These are phyloP conservation scores for Phytophthora lateralis DNA, from an alignment of 352 stramenopile genomes.

Conservation along the genomic window DNA sequence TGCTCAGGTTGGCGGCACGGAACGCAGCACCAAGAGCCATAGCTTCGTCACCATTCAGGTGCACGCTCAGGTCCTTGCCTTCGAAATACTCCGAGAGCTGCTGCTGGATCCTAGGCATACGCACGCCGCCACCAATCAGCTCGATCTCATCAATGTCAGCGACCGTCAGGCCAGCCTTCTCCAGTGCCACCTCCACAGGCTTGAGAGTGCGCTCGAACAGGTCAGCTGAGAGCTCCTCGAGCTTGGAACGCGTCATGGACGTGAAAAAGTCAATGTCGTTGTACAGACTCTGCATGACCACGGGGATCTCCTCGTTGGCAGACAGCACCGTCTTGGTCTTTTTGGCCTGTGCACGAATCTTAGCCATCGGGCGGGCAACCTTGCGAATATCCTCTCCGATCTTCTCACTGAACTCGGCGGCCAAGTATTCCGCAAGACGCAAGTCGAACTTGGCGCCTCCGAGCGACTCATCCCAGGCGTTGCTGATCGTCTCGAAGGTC, in stretches of 20 bases:
- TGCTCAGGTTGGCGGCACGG: slow-evolving; percentile 96
- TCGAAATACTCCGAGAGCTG: slow-evolving; percentile 76
- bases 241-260: slow-evolving; percentile 88
- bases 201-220: slow-evolving; percentile 86
- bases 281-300: slow-evolving; percentile 94
- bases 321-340: slow-evolving; percentile 98
- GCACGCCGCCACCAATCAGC: slow-evolving; percentile 96
- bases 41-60: slow-evolving; percentile 98
- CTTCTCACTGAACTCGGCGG: slow-evolving; percentile 93
- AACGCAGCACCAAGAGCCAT: slow-evolving; percentile 97
- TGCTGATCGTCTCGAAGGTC: slow-evolving; percentile 92
- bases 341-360: slow-evolving; percentile 94
- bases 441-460: slow-evolving; percentile 94
- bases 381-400: slow-evolving; percentile 92
- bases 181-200: slow-evolving; percentile 89
- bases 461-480: slow-evolving; percentile 94
- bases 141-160: slow-evolving; percentile 95
- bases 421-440: slow-evolving; percentile 93
- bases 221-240: slow-evolving; percentile 92
- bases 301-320: slow-evolving; percentile 96
- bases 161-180: slow-evolving; percentile 88
- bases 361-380: slow-evolving; percentile 92
- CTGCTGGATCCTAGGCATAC: slow-evolving; percentile 95
- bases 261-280: slow-evolving; percentile 95
- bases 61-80: slow-evolving; percentile 92